Percentiles rank a stretch among this genome's conserved stretches.
These are phyloP conservation scores for Paraphoma chrysanthemicola DNA, from an alignment of 2,329 filamentous ascomycete species.

Conservation along the genomic window DNA sequence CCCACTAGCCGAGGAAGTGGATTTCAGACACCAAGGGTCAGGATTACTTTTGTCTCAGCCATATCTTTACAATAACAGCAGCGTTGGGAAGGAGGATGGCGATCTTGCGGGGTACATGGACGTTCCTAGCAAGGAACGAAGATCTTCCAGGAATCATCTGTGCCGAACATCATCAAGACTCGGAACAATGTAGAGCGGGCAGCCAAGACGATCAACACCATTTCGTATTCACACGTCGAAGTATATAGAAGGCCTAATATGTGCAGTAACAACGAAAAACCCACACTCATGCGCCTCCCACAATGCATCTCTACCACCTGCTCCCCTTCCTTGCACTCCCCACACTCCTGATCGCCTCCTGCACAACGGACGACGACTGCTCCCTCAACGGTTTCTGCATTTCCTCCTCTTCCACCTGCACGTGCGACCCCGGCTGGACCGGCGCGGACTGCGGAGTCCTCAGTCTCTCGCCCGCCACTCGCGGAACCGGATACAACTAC, in stretches of 20 bases:
- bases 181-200: not conserved
- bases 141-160: not conserved
- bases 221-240: too few relatives aligned
- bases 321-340: too few relatives aligned
- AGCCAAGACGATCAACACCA: not conserved
- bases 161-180: not conserved
- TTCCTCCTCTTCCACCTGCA: conserved; percentile 12
- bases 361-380: conserved; percentile 46
- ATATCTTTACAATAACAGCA: too few relatives aligned
- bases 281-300: not conserved
- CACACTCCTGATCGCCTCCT: conserved; percentile 3
- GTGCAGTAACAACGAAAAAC: too few relatives aligned
- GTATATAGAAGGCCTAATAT: too few relatives aligned
- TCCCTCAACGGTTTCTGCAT: conserved; percentile 51
- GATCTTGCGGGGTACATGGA: not conserved
- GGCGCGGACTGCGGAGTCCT: conserved; percentile 54
- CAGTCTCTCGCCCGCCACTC: conserved; percentile 52
- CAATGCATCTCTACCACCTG: conserved; percentile 1
- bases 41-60: too few relatives aligned
- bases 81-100: too few relatives aligned
- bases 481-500: conserved; percentile 56
- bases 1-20: too few relatives aligned
- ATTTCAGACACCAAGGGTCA: too few relatives aligned
- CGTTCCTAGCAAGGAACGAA: not conserved
- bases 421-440: conserved; percentile 54